These are phyloP conservation scores for Cadophora sp. DNA, from an alignment of 2,329 filamentous ascomycete species.

Conservation along the genomic window DNA sequence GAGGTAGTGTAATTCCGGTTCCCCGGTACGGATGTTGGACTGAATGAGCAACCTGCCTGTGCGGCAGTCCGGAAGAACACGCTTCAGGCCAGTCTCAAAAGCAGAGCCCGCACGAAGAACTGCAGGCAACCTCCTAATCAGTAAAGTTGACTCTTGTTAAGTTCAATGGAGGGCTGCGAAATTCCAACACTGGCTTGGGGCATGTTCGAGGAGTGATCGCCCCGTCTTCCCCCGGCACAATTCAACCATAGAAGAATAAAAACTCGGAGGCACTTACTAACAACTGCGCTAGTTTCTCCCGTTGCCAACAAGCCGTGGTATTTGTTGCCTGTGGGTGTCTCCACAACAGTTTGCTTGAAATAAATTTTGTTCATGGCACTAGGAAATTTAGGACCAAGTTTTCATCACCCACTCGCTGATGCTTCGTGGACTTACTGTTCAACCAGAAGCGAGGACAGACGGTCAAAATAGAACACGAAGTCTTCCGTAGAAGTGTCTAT, in stretches of 20 bases:
- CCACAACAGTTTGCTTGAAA: slow-evolving; percentile 68
- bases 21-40: slow-evolving; percentile 82
- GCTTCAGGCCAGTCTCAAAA: slow-evolving; percentile 85
- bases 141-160: background rate
- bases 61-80: slow-evolving; percentile 91
- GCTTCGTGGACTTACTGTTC: slow-evolving; percentile 63
- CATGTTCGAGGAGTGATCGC: background rate
- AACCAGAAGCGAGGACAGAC: slow-evolving; percentile 82
- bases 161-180: background rate
- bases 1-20: slow-evolving; percentile 91
- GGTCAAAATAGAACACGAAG: slow-evolving; percentile 97
- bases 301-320: slow-evolving; percentile 76
- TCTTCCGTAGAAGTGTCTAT: slow-evolving; percentile 82
- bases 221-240: background rate
- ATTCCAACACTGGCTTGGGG: background rate
- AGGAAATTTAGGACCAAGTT: slow-evolving; percentile 23
- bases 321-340: slow-evolving; percentile 71
- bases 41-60: slow-evolving; percentile 92
- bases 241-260: background rate
- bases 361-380: slow-evolving; percentile 80
- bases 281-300: slow-evolving; percentile 83
- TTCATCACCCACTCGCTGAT: background rate
- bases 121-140: background rate
- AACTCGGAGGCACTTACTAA: slow-evolving; percentile 50
- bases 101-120: slow-evolving; percentile 86